A percentile compares a stretch with the other conserved stretches of the same genome.
These are phyloP conservation scores for Hemerocallis citrina DNA, from an alignment of 106 monocot species.

Conservation along the genomic window DNA sequence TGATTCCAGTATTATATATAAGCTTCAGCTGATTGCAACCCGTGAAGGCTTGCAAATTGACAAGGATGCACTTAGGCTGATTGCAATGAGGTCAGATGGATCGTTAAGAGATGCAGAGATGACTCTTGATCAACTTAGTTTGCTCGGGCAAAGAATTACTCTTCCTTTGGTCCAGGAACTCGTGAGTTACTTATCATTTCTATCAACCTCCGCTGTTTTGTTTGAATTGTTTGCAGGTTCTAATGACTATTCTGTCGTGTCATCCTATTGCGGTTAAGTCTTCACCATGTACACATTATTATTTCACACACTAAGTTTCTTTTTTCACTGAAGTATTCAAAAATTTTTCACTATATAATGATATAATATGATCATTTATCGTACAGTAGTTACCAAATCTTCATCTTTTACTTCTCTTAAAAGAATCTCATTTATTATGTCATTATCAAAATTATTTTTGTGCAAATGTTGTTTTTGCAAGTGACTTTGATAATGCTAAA, in stretches of 20 bases:
- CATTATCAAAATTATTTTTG: no score
- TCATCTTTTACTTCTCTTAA: no score
- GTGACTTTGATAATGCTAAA: no score
- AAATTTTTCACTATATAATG: no score
- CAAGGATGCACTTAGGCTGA: slow-evolving; percentile 54
- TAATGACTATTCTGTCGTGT: neutral
- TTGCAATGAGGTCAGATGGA: slow-evolving; percentile 70
- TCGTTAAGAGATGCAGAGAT: slow-evolving; percentile 64
- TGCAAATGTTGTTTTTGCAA: no score
- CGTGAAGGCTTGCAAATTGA: slow-evolving; percentile 63
- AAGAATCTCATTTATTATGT: no score
- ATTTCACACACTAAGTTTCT: neutral
- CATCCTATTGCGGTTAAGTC: neutral
- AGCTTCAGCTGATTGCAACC: slow-evolving; percentile 45
- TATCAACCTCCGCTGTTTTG: neutral
- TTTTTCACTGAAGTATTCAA: neutral
- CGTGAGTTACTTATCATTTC: slow-evolving; percentile 29
- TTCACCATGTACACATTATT: neutral
- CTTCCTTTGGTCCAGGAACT: slow-evolving; percentile 59
- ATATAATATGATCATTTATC: no score
- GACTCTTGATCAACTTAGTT: slow-evolving; percentile 70
- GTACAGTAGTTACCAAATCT: no score
- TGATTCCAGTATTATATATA: slow-evolving; percentile 43
- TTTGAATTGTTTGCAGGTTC: neutral
- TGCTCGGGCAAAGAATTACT: slow-evolving; percentile 61